Base-by-base conservation (phyloP, 805 yeast genomes). In the Vanderwaltozyma tropicalis region DNA sequence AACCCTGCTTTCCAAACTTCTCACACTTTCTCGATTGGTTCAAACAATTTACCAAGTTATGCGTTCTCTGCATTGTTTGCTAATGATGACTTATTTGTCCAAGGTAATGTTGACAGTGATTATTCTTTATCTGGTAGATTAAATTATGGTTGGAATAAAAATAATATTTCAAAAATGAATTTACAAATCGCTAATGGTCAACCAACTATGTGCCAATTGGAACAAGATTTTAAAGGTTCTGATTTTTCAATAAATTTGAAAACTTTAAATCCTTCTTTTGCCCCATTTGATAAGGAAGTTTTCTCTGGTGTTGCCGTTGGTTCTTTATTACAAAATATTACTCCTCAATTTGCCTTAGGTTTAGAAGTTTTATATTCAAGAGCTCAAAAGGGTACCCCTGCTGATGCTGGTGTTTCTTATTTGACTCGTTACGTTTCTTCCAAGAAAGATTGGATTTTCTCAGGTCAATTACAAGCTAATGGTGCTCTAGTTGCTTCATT, bases 1-100 rank as follows among this genome's bases (percentile, higher is more conserved):
- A 79, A 78, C 64, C 98, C 98, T 41, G 88, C 85, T 41, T 92
- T 92, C 80, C 97, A 92, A 72, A 83, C 94, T 41, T 81, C 95
- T 45, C 98, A 92, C 62, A 80, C 95, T 43, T 81, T 92, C 57
- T 72, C 94, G 28, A 69, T 85, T 49, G 97, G 97, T 34, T 81
- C 94, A 40, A 78, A 79, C 47, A 74, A 76, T 33, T 70, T 84
- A 62, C 95, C 96, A 36, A 80, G 92, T 47, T 92, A 92, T 62
- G 88, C 95, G 21, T 84, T 89, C 61, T 76, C 86, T 41, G 89
- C 95, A 32, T 71, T 89, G 53, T 87, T 78, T 62, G 96, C 94
- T 45, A 78, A 80, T 45, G 96, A 89, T 57, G 74, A 76, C 51
- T 69, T 79, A 55, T 82, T 92, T 56, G 71, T 83, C 49, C 97